Evolutionary conservation across 75 land plant species (phyloP).

Genomic region (Isoetes taiwanensis): DNA sequence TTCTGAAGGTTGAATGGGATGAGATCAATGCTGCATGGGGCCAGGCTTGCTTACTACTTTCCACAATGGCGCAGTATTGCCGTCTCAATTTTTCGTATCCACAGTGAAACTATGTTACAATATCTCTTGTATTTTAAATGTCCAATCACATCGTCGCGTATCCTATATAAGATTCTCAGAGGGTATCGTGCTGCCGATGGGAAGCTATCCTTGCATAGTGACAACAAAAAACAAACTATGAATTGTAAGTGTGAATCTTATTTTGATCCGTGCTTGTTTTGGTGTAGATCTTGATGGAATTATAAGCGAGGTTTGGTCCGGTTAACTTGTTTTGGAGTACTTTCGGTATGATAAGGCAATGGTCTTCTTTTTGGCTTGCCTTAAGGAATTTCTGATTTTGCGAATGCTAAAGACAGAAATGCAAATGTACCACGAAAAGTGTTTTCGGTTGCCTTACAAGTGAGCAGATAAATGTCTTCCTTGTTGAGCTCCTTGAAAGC

Average conservation of each 20-base stretch:
- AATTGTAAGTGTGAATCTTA: slow-evolving; percentile 57
- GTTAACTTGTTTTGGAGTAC: slow-evolving; percentile 99
- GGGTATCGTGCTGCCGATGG: slow-evolving; percentile 63
- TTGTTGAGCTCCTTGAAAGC: too few species aligned
- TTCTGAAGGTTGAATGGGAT: slow-evolving; percentile 98
- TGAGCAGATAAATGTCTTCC: too few species aligned
- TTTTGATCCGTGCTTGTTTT: neutral
- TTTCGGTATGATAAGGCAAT: slow-evolving; percentile 97
- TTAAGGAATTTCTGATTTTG: slow-evolving; percentile 96
- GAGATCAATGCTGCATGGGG: slow-evolving; percentile 99
- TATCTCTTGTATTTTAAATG: too few species aligned
- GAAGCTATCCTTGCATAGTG: slow-evolving; percentile 80
- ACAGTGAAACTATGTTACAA: too few species aligned
- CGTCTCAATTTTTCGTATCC: slow-evolving; percentile 80
- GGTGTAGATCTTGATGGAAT: neutral
- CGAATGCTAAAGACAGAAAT: slow-evolving; percentile 58
- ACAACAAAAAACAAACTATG: slow-evolving; percentile 77
- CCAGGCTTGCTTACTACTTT: slow-evolving; percentile 93
- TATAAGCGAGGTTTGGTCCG: slow-evolving; percentile 76
- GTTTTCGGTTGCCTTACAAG: slow-evolving; percentile 90
- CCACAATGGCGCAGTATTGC: slow-evolving; percentile 84
- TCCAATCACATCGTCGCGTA: slow-evolving; percentile 6
- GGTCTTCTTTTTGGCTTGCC: slow-evolving; percentile 75
- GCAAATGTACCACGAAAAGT: slow-evolving; percentile 71
- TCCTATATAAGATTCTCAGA: neutral